Evolutionary conservation across 2,329 filamentous ascomycete species (phyloP).

Genomic region (Pseudogymnoascus sp.): DNA sequence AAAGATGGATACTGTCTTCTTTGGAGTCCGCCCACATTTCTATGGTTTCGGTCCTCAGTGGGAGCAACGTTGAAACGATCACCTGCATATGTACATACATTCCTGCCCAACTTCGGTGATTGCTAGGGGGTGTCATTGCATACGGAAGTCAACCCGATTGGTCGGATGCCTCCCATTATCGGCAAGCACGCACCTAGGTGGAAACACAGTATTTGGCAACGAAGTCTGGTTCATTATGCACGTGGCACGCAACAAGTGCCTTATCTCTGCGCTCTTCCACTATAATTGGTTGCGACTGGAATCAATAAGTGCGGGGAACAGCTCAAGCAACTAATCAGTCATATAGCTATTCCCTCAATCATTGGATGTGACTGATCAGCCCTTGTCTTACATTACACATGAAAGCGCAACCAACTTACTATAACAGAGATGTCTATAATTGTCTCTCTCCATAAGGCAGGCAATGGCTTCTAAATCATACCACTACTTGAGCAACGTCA

Average conservation of each 20-base stretch:
- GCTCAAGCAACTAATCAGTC: neutral
- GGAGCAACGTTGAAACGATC: neutral
- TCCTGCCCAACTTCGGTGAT: neutral
- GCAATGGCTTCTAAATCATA: too few relatives aligned
- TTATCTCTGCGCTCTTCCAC: neutral
- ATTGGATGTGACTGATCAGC: neutral
- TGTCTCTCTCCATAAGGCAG: too few relatives aligned
- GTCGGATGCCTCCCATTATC: neutral
- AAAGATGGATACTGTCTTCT: neutral
- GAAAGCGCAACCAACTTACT: too few relatives aligned
- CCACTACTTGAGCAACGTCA: too few relatives aligned
- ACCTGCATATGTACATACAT: neutral
- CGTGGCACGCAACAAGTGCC: neutral
- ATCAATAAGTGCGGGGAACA: neutral
- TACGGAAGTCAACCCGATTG: neutral
- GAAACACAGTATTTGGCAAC: neutral
- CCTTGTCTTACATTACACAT: neutral
- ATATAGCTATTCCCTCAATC: neutral
- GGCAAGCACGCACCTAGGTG: neutral
- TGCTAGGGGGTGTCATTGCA: neutral
- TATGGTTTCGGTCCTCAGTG: neutral
- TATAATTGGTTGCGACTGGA: neutral
- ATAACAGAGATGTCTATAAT: too few relatives aligned
- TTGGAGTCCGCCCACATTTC: neutral
- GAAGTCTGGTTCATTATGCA: neutral